Evolutionary conservation across 768 basidiomycete species (phyloP), one percentile per base, ranked within the genome.

Genomic region (Lactarius quietus): DNA sequence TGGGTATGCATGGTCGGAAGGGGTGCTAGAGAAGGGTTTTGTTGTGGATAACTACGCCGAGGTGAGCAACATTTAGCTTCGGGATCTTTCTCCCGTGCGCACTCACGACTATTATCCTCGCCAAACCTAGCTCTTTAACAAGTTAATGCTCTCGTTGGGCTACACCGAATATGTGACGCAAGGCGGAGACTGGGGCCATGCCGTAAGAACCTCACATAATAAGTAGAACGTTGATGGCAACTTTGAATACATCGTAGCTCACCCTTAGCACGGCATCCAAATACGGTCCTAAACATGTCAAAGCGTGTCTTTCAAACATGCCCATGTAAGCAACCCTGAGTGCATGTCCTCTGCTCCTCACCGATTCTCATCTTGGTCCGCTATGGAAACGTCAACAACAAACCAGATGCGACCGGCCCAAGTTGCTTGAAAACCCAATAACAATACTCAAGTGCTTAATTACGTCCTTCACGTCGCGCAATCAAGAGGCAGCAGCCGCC

Each of bases 1-100:
- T 15, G 83, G 83, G 0, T 86, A 6, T 73, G 83, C 83, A 0
- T 85, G 84, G 70, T 86, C 84, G 1, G 78, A 82, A 43, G 82
- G n/a, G n/a, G n/a, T n/a, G n/a, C n/a, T n/a, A n/a, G n/a, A n/a
- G n/a, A n/a, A n/a, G n/a, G n/a, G n/a, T 80, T 1, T 78, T 83
- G 2, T 79, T 14, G 12, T 74, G 0, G 63, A 71, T 29, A 83
- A 84, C 53, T 84, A 80, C 54, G 83, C 82, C 6, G 82, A 85
- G 72, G 84, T 79, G 45, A 35, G 51, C 12, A n/a, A n/a, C n/a
- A n/a, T n/a, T n/a, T 35, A 14, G 6, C 39, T 38, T 9, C 23
- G n/a, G 4, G 8, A 23, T 10, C 10, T 23, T n/a, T 48, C 29
- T 59, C 36, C n/a, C 26, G 4, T 23, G 14, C 8, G n/a, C 15